Evolutionary conservation across 2,329 filamentous ascomycete species (phyloP).

Genomic region (Aspergillus puulaauensis): DNA sequence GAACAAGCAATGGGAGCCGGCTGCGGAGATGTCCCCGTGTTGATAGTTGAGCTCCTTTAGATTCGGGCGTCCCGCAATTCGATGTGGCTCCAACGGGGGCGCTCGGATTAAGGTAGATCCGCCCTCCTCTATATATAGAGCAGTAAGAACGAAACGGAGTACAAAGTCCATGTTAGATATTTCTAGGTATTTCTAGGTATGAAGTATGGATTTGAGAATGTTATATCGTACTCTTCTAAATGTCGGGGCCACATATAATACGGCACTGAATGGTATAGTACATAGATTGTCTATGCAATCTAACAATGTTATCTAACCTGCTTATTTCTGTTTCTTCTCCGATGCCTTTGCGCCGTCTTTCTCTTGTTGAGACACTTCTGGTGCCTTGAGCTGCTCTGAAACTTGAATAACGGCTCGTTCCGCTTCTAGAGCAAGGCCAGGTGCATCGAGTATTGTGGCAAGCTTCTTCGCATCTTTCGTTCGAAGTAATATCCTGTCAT

Average conservation of each 20-base stretch:
- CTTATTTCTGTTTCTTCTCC: conserved; percentile 26
- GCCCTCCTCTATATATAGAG: conserved; percentile 1
- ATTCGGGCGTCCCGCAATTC: conserved; percentile 19
- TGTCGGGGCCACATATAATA: not conserved
- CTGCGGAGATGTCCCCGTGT: conserved; percentile 6
- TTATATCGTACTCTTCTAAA: not conserved
- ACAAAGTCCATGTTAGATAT: no score
- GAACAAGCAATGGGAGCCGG: not conserved
- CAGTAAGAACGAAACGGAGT: not conserved
- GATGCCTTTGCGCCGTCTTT: conserved; percentile 5
- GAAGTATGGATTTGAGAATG: not conserved
- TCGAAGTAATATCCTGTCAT: conserved; percentile 47
- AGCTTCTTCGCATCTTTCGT: conserved; percentile 56
- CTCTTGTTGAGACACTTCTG: conserved; percentile 21
- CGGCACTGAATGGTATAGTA: not conserved
- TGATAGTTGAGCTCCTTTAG: conserved; percentile 17
- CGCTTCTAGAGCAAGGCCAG: conserved; percentile 69
- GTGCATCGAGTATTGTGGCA: conserved; percentile 63
- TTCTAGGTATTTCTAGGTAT: not conserved
- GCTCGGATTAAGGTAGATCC: conserved; percentile 28
- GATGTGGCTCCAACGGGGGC: conserved; percentile 13
- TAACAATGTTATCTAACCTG: not conserved
- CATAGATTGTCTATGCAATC: not conserved
- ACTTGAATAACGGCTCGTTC: conserved; percentile 77
- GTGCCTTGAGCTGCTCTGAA: conserved; percentile 37